phyloP scores from a whole-genome alignment of 2,329 filamentous ascomycete genomes.

The Talaromyces pinophilus region DNA sequence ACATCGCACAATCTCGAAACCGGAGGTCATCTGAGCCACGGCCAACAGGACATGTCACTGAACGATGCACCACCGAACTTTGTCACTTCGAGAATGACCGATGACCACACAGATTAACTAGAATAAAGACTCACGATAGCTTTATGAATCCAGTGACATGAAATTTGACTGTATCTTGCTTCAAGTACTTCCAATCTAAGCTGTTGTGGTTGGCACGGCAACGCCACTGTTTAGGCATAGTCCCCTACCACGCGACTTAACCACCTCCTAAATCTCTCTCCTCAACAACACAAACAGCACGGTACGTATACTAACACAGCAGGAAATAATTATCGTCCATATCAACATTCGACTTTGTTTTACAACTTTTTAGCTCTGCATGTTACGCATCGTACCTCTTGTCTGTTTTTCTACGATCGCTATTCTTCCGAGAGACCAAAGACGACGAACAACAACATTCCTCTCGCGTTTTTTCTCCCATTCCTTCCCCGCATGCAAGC shows the following conservation, averaged over 20 bases:
- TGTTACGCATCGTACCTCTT: not conserved
- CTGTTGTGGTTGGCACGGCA: constrained; percentile 14
- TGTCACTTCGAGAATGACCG: not conserved
- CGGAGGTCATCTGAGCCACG: not conserved
- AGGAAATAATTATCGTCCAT: constrained; percentile 4
- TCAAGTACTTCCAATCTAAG: not conserved
- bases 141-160: constrained; percentile 3
- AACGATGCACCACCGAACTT: not conserved
- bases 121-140: not conserved
- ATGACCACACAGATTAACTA: not conserved
- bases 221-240: constrained; percentile 11
- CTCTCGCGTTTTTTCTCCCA: not conserved
- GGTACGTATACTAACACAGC: constrained; percentile 5
- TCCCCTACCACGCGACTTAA: constrained; percentile 21
- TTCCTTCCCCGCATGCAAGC: not conserved
- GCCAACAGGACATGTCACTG: not conserved
- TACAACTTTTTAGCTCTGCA: not conserved
- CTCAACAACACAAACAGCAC: constrained; percentile 7
- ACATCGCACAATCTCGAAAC: not conserved
- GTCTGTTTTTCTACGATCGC: not conserved
- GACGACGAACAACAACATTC: constrained; percentile 5
- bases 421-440: not conserved
- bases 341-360: not conserved
- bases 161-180: not conserved
- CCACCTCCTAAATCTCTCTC: not conserved